Evolutionary conservation across 192 early-diverging fungal genomes (phyloP), one percentile per base, ranked within the genome.

Genomic region (Pilobolus umbonatus): DNA sequence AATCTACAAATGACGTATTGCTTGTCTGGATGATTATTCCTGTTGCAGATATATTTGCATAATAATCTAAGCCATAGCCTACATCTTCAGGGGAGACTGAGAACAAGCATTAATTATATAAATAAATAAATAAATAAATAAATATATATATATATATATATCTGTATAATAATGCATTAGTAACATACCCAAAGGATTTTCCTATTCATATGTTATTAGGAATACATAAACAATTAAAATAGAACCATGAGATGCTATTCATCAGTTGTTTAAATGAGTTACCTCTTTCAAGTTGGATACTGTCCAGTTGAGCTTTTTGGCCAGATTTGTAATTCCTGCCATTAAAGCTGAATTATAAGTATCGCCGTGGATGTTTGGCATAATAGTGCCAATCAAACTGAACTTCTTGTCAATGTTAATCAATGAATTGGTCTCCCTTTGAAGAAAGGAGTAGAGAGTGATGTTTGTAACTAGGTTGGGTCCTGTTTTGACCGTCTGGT

Each of bases 401-500:
- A 25, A 21, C 3, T n/a, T 47, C 17, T 11, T n/a, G 28, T 32
- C 26, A 11, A 35, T 25, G 12, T 39, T 34, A 12, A 47, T 29
- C 21, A 64, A 25, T 25, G 43, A 39, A 44, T 31, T 55, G 21
- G 48, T 30, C 10, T 44, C 36, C 15, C 43, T 49, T 5, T 57
- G 43, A 24, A 45, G 14, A 42, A 49, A 38, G 4, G 1, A 28
- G 5, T 6, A 0, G 17, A 55, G 35, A 1, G 49, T 57, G 28
- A 17, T 26, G 7, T 56, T 57, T 1, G 55, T 64, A 7, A 64
- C 31, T 11, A 64, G 6, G 3, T 36, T 57, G 4, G 62, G 62
- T 24, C 62, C 62, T 17, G 62, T 64, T 24, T 39, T 14, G 4
- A 64, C 49, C 1, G 62, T 64, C 32, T 48, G 26, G 30, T 55